Evolutionary conservation across 192 early-diverging fungal species (phyloP), one percentile per base, ranked within the genome.

Genomic region (Linnemannia zychae): DNA sequence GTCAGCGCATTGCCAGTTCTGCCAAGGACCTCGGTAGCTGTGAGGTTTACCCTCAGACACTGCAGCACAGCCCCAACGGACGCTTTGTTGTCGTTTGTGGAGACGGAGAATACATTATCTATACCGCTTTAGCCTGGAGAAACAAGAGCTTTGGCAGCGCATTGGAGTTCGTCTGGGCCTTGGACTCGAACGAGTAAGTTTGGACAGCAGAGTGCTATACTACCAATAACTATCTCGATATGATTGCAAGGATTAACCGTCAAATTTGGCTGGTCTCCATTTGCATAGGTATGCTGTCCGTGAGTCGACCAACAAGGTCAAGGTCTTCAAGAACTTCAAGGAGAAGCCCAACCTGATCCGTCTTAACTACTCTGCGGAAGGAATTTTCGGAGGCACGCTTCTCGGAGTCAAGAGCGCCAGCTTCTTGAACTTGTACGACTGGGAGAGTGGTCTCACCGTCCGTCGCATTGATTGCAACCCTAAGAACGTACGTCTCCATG

Each of bases 41-140:
- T 86, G 99, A 99, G 88, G 94, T 99, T 37, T 99, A 98, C 79
- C 99, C 99, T 16, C 96, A 99, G 87, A 95, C 94, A 28, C 88
- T 99, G 28, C 93, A 97, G 88, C 99, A 99, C 90, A 96, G 95
- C 69, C 99, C 99, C 53, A 99, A 99, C 79, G 98, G 98, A 48
- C 86, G 88, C 63, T 99, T 99, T 87, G 98, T 98, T 50, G 99
- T 98, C n/a, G 99, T 99, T 24, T 98, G 97, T 79, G 99, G 99
- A 67, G 98, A 99, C 79, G 98, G 97, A 78, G 99, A 99, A 89
- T 99, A 97, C 87, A 99, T 99, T 71, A 99, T 99, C 80, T 99
- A 99, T 88, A 99, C 99, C 28, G 99, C 99, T 7, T 92, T 99
- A 60, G 98, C 99, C 7, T 99, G 99, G 99, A 93, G 99, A 88